A percentile compares a stretch with the other conserved stretches of the same genome.
These are phyloP conservation scores for Saccharomyces eubayanus DNA, from an alignment of 805 yeast genomes.

Conservation along the genomic window DNA sequence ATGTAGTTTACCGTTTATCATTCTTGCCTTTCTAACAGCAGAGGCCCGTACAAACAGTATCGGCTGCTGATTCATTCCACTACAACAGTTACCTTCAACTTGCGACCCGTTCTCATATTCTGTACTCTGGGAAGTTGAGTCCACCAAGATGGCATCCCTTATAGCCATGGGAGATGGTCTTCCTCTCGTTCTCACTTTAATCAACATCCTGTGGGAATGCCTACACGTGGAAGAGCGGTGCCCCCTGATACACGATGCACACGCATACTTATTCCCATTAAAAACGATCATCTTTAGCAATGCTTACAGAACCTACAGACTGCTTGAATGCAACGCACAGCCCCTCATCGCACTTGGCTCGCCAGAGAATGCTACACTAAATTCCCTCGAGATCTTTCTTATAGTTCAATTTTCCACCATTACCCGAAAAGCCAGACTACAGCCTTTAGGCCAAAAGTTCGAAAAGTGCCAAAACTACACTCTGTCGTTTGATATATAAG, in stretches of 20 bases:
- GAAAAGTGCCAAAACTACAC: background rate
- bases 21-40: constrained; percentile 21
- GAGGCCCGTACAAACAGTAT: constrained; percentile 23
- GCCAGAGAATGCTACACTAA: background rate
- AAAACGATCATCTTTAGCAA: constrained; percentile 54
- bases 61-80: constrained; percentile 25
- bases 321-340: background rate
- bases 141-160: constrained; percentile 28
- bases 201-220: constrained; percentile 70
- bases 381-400: background rate
- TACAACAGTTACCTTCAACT: constrained; percentile 8
- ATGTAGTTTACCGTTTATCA: constrained; percentile 24
- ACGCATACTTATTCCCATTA: constrained; percentile 73
- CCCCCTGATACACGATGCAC: constrained; percentile 83
- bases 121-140: constrained; percentile 21
- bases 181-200: constrained; percentile 85
- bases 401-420: background rate
- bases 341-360: background rate
- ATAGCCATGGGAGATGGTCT: constrained; percentile 56
- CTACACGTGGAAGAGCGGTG: constrained; percentile 83
- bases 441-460: background rate
- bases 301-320: background rate
- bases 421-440: background rate
- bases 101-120: constrained; percentile 1
- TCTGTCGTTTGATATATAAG: background rate